These are phyloP conservation scores for Ogataea trehalophila DNA, from an alignment of 805 yeast species.

Conservation along the genomic window DNA sequence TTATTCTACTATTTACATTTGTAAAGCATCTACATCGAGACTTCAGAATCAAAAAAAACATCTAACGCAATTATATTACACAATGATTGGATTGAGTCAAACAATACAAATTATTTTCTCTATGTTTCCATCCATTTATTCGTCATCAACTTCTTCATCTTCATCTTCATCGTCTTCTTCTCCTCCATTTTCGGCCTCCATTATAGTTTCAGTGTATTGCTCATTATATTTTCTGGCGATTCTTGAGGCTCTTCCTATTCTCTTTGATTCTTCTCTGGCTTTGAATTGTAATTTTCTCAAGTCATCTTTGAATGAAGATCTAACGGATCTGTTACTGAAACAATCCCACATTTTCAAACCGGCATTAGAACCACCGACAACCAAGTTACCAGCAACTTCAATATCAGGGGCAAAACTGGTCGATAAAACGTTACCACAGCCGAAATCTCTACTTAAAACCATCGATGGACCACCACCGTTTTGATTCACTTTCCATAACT, in stretches of 20 bases:
- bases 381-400: conserved; percentile 74
- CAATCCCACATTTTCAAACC: conserved; percentile 91
- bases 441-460: conserved; percentile 88
- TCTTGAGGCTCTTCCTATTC: conserved; percentile 60
- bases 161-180: conserved; percentile 59
- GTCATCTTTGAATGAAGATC: conserved; percentile 60
- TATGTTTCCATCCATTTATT: too few species aligned
- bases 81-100: too few species aligned
- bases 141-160: conserved; percentile 29
- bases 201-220: conserved; percentile 46
- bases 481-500: conserved; percentile 72
- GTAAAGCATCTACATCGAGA: too few species aligned
- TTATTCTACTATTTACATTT: too few species aligned
- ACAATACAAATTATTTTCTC: too few species aligned
- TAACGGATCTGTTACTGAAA: conserved; percentile 74
- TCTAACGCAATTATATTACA: too few species aligned
- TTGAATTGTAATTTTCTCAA: conserved; percentile 46
- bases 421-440: conserved; percentile 86
- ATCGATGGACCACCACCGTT: conserved; percentile 57
- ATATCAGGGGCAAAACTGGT: conserved; percentile 80
- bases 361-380: conserved; percentile 82
- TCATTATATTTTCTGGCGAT: conserved; percentile 65
- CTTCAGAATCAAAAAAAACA: too few species aligned
- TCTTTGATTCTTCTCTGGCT: conserved; percentile 55
- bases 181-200: conserved; percentile 60